Evolutionary conservation across 2,329 filamentous ascomycete species (phyloP), one percentile per base, ranked within the genome.

Genomic region (Xylaria sp.): DNA sequence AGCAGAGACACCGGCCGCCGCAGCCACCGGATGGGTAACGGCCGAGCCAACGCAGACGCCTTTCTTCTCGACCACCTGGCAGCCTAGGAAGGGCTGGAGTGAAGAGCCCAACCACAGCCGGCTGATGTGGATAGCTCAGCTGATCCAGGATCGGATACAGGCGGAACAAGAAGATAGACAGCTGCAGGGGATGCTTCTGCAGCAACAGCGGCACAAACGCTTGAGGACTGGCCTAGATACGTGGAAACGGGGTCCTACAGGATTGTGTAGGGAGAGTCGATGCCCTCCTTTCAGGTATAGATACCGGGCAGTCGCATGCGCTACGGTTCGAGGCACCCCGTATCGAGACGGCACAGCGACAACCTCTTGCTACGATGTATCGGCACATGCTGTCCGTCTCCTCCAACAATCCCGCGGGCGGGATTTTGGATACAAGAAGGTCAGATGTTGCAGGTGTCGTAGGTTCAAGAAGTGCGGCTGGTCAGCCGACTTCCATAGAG

Each of bases 151-250:
- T 42, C 12, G 48, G 16, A 42, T 27, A 35, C 29, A 53, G 16
- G 40, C 25, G 10, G 59, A 42, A 5, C 47, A 42, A 21, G 59
- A 61, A 29, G 47, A 61, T 21, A 53, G 21, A 21, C 47, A 32
- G 35, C 5, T 53, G 32, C 59, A 61, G 48, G 29, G 29, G 29
- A 61, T 61, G 59, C 32, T 59, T 1, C 32, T 32, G 13, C 27
- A 18, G 13, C 25, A 25, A 23, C 54, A 44, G 32, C 29, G 54
- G n/a, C 6, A 6, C 1, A 42, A 40, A 6, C 44, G 54, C 6
- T 2, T 42, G 21, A 51, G n/a, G 32, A 32, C 27, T 0, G 42
- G 32, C 2, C 23, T 59, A 2, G n/a, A 51, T n/a, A n/a, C 32
- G 37, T 5, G n/a, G 2, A 16, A 16, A 23, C 16, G 27, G 6